Base-by-base conservation (phyloP, 2,329 filamentous ascomycete genomes). In the Diaporthe sp. region DNA sequence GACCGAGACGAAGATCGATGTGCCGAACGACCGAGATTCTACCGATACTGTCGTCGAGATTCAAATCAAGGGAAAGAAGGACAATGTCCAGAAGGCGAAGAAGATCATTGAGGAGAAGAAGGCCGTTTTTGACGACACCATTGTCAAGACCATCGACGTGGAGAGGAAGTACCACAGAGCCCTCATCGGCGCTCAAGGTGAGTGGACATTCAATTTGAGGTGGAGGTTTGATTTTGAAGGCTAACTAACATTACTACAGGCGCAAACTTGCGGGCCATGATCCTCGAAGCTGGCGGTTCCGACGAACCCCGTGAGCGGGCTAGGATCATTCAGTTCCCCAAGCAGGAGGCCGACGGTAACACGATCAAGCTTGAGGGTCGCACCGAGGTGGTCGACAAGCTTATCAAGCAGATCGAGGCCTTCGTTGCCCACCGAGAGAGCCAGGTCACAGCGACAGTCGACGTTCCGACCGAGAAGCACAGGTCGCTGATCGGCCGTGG, bases 251-350 rank as follows among this genome's bases (percentile, higher is more conserved):
- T n/a, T 42, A 8, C 40, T 28, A n/a, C 71, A 96, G 95, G 96
- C 79, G 89, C 94, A 58, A 97, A 93, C 81, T 92, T 99, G 74
- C 94, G 94, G 76, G 92, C 94, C 76, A 95, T 99, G 76, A 94
- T 99, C 72, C 88, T 94, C 71, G 91, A 94, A 79, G 96, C 97
- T 61, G 97, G 97, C 77, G 97, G 97, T 13, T 95, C 96, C 50
- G 94, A 95, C 78, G 96, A 98, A 81, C 91, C 93, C 77, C 92
- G 94, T 54, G 93, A 94, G 76, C 91, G 97, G 79, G 94, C 95
- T 69, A 94, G 96, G 77, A 95, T 96, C 80, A 95, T 99, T 75
- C 95, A 96, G 83, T 98, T 99, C 88, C 97, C 97, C 74, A 95
- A 96, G 82, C 92, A 94, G 77, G 96, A 97, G 74, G 91, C 93